Conservation (phyloP, 352 stramenopile species). For the Phytophthora sojae region DNA sequence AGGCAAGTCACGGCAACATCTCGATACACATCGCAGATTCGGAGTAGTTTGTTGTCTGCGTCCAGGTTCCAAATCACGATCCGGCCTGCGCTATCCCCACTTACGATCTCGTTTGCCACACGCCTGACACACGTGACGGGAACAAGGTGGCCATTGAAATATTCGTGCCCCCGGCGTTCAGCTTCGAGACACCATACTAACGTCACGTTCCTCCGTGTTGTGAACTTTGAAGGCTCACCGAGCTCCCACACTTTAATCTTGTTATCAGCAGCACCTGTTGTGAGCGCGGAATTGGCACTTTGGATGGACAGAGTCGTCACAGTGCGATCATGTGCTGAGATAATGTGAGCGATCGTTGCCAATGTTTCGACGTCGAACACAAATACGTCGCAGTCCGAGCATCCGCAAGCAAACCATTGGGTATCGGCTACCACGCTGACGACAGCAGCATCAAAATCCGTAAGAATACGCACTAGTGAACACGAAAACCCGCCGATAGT, state of each 20-base stretch:
- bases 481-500: slow-evolving; percentile 58
- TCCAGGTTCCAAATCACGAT: slow-evolving; percentile 81
- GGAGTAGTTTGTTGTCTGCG: slow-evolving; percentile 64
- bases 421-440: slow-evolving; percentile 69
- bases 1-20: slow-evolving; percentile 64
- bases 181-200: slow-evolving; percentile 51
- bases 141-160: slow-evolving; percentile 62
- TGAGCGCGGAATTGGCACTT: slow-evolving; percentile 52
- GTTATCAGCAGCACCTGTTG: slow-evolving; percentile 65
- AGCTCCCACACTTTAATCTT: slow-evolving; percentile 75
- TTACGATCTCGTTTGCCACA: slow-evolving; percentile 77
- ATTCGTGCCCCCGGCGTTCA: slow-evolving; percentile 46
- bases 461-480: slow-evolving; percentile 57
- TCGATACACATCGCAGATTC: slow-evolving; percentile 65
- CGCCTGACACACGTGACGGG: slow-evolving; percentile 65
- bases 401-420: slow-evolving; percentile 62
- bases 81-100: slow-evolving; percentile 62
- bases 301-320: slow-evolving; percentile 58
- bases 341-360: slow-evolving; percentile 55
- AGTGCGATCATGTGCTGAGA: slow-evolving; percentile 59
- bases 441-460: slow-evolving; percentile 77
- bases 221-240: slow-evolving; percentile 26
- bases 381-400: slow-evolving; percentile 79
- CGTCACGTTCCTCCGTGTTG: slow-evolving; percentile 42
- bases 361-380: slow-evolving; percentile 61